Conservation (phyloP, 164 flowering plant genomes). For the Nymphaea thermarum region DNA sequence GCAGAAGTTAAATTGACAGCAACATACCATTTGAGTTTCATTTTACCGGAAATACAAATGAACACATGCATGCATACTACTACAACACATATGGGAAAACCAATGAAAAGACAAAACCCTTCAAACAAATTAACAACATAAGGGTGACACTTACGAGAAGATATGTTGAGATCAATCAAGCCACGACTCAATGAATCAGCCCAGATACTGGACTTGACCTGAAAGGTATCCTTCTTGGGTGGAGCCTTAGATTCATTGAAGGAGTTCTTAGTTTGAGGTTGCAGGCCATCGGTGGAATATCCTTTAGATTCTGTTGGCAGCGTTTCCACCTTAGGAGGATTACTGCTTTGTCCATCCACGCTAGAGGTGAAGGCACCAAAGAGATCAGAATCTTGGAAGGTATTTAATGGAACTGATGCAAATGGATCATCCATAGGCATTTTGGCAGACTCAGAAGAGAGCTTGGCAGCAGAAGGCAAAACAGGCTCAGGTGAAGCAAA, state of each 20-base stretch:
- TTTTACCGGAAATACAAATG: not conserved
- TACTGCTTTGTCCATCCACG: conserved; percentile 3
- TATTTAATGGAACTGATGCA: conserved; percentile 71
- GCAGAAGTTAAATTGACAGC: not conserved
- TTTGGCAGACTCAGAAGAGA: not conserved
- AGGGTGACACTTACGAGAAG: conserved; percentile 69
- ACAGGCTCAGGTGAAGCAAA: conserved; percentile 48
- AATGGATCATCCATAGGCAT: conserved; percentile 47
- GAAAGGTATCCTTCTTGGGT: conserved; percentile 59
- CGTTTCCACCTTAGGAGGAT: conserved; percentile 11
- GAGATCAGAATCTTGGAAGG: conserved; percentile 61
- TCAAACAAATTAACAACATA: not conserved
- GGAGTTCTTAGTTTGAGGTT: conserved; percentile 17
- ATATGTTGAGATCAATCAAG: conserved; percentile 87
- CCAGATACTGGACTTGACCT: conserved; percentile 98
- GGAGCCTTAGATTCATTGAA: conserved; percentile 24
- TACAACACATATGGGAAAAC: not conserved
- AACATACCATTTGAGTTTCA: not conserved
- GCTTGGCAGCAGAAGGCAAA: conserved; percentile 11
- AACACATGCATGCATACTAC: not conserved
- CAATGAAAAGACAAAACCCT: not conserved
- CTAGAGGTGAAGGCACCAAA: conserved; percentile 63
- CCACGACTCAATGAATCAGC: conserved; percentile 98
- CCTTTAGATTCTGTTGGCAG: conserved; percentile 23
- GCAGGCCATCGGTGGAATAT: conserved; percentile 16